Evolutionary conservation across 2,329 filamentous ascomycete genomes (phyloP), one percentile per base, ranked within the genome.

Genomic region (Alternaria longipes): DNA sequence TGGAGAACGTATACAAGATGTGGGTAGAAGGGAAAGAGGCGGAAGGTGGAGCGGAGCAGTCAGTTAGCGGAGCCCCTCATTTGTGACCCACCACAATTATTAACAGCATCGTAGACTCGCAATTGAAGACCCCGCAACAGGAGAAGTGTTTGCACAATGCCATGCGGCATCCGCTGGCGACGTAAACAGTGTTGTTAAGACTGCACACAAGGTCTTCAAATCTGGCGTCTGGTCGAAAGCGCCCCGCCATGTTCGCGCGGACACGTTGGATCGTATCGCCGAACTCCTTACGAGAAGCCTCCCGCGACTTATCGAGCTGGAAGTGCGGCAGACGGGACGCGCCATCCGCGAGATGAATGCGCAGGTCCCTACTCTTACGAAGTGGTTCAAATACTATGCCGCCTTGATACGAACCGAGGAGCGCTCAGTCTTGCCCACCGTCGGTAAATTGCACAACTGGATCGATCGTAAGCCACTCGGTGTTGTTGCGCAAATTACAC

Each of bases 351-450:
- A 92, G 74, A 91, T 92, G 88, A 83, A 84, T 50, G 89, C 89
- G 1, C 90, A 92, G 73, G 85, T 90, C 5, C 86, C 87, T 0
- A 87, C 86, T 0, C 81, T 92, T 0, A 84, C 88, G 1, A 86
- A 87, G 44, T 92, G 90, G 90, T 88, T 92, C 78, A 87, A 86
- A 61, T 92, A 92, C 79, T 92, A 90, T 70, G 89, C 89, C 2
- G 83, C 88, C 0, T 73, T 91, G 1, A 83, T 90, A 32, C 85
- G 90, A n/a, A 88, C 86, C 1, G 88, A 91, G 70, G 88, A 91
- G 76, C 84, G 88, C 3, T 79, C 86, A 2, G 86, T 92, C 0
- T 82, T 91, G 1, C 90, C 90, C 0, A 91, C 90, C 3, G 80
- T 79, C 26, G 88, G 88, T 0, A 85, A 85, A 72, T 65, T 82